Evolutionary conservation across 768 basidiomycete genomes (phyloP), one percentile per base, ranked within the genome.

Genomic region (Symmetrospora coprosmae): DNA sequence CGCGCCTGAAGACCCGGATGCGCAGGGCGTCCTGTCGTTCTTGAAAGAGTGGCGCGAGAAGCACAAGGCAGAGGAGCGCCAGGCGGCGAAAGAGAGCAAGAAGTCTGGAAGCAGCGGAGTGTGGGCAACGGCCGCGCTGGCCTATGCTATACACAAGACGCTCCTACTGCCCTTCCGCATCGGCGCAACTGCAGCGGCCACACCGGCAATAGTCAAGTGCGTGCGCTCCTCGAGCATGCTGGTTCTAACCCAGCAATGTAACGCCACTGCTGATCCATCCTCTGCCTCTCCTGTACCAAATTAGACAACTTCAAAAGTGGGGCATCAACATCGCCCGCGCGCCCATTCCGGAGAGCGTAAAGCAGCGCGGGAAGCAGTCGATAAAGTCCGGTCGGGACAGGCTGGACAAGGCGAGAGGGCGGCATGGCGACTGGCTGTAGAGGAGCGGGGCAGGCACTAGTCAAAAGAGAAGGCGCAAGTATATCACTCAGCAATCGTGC

Each of bases 61-160:
- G 30, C 64, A 61, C 30, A 49, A 51, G 27, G 41, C 46, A 34
- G 37, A 46, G 39, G 37, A 55, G 47, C 27, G 28, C 1, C 40
- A 53, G 28, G 45, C 28, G n/a, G 55, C 19, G 47, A 28, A 40
- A 17, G 39, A 61, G 17, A 61, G 50, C 41, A 49, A 33, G 17
- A 4, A 48, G n/a, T 38, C 46, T 25, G 71, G 72, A 1, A 79
- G 82, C 1, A 78, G 81, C 7, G 85, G 86, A 70, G 75, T 94
- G 17, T 91, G 87, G 72, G 89, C 92, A 27, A 91, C 94, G 82
- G 73, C 94, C 27, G 80, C 87, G 0, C 76, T 97, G 67, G 92
- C 94, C 2, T 99, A 91, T 73, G 84, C 86, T 19, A 81, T 99
- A 51, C 94, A 99, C 79, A 99, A 99, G 75, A 92, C 87, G 0